Evolutionary conservation across 108 stramenopile species (phyloP), one percentile per base, ranked within the genome.

Genomic region (Cyclotella cryptica): DNA sequence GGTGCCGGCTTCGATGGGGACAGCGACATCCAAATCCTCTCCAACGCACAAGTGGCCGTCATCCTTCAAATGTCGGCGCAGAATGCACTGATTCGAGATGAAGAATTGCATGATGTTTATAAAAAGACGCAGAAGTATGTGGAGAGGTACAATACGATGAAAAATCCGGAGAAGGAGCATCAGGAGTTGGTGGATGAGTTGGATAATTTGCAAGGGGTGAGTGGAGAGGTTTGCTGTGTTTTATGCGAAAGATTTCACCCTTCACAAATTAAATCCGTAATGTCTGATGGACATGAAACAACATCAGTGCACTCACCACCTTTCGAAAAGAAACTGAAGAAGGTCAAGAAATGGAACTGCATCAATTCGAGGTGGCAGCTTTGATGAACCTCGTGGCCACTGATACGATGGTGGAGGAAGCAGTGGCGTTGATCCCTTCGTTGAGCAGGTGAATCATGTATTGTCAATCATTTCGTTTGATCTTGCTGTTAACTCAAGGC

Each of bases 291-390:
- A 7, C 9, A 21, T 55, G 55, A 55, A 12, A 55, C 24, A 21
- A 45, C 55, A 54, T 46, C 67, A 92, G 91, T 55, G 94, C 91
- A 10, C 70, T 95, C 27, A 85, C 88, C 24, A 89, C 94, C 10
- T 95, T 95, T 73, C 88, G 94, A 29, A 95, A 93, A 85, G 94
- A 95, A 66, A 93, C 91, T 8, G 94, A 95, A 55, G 92, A 93
- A 63, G 92, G 90, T 3, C 49, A 90, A 75, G 94, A 92, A 65
- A 80, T 90, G 69, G 92, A 93, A 63, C 66, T 95, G 43, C 94
- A 95, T 77, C 79, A 84, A 30, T 91, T 89, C 71, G 94, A 95
- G 85, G 94, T 95, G 22, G 90, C 94, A 4, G 92, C 94, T 1
- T 77, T 95, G 43, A 95, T 95, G 94, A 95, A 95, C 82, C 74